A percentile compares a stretch with the other conserved stretches of the same genome.
These are phyloP conservation scores for Nannizziopsis barbatae DNA, from an alignment of 2,329 filamentous ascomycete genomes.

Conservation along the genomic window DNA sequence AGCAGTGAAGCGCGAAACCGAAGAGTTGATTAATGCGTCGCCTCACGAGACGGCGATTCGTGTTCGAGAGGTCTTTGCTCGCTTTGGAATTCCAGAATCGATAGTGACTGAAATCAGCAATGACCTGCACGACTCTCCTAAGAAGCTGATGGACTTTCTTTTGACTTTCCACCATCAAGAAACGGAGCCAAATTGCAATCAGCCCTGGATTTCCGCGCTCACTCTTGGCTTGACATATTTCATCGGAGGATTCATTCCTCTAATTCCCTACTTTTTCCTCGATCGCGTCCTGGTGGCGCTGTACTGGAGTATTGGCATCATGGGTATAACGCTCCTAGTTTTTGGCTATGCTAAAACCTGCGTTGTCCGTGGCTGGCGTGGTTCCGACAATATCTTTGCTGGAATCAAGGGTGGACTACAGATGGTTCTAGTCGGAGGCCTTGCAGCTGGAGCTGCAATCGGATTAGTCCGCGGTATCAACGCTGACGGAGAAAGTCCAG, in stretches of 20 bases:
- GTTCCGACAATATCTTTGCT: conserved; percentile 39
- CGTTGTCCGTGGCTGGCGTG: conserved; percentile 36
- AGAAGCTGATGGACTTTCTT: conserved; percentile 37
- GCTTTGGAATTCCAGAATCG: conserved; percentile 31
- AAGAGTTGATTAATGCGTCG: conserved; percentile 30
- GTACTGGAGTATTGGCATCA: conserved; percentile 35
- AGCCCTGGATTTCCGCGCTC: conserved; percentile 45
- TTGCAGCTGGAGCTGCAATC: conserved; percentile 57
- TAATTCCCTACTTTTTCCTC: conserved; percentile 57
- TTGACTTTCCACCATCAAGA: conserved; percentile 40
- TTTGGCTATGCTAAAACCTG: conserved; percentile 38
- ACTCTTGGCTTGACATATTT: conserved; percentile 61
- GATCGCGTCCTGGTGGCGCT: conserved; percentile 40
- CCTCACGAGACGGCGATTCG: conserved; percentile 29
- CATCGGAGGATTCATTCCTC: conserved; percentile 57
- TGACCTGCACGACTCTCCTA: conserved; percentile 29
- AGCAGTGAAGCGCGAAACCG: conserved; percentile 36
- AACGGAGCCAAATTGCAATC: conserved; percentile 34
- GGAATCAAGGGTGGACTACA: conserved; percentile 51
- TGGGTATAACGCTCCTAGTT: conserved; percentile 31
- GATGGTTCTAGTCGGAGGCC: conserved; percentile 53
- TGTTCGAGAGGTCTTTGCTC: conserved; percentile 33
- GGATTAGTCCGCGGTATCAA: conserved; percentile 50
- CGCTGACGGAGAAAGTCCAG: neutral
- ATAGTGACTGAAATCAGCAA: conserved; percentile 28